phyloP scores from a whole-genome alignment of 441 rosid genomes.

The Breynia disticha region DNA sequence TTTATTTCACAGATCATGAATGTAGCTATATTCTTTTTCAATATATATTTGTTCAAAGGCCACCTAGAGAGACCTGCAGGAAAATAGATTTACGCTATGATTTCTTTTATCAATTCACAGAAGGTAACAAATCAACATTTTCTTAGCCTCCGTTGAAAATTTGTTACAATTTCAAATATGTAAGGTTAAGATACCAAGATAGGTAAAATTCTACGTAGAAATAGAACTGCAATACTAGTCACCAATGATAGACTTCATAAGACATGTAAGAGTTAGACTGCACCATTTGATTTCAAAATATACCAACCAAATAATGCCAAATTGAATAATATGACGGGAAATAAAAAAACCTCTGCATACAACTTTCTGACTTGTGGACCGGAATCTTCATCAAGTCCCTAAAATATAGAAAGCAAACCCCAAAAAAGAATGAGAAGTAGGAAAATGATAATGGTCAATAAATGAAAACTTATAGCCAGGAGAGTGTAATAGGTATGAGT shows the following conservation, averaged over 20 bases:
- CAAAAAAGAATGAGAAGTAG: constrained; percentile 13
- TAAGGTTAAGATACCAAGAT: neutral
- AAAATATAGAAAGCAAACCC: constrained; percentile 17
- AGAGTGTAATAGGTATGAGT: constrained; percentile 17
- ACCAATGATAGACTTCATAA: constrained; percentile 1
- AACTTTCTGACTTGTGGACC: constrained; percentile 83
- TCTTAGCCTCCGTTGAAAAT: no score
- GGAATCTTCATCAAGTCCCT: constrained; percentile 93
- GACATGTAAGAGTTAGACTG: neutral
- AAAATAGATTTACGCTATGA: no score
- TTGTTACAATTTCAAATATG: no score
- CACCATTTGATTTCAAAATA: constrained; percentile 1
- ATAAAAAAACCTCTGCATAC: constrained; percentile 63
- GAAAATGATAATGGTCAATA: constrained; percentile 4
- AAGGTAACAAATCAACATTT: no score
- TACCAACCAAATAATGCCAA: constrained; percentile 1
- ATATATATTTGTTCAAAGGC: no score
- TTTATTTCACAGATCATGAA: neutral
- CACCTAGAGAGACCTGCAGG: no score
- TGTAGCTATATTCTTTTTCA: neutral
- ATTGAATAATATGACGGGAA: constrained; percentile 6
- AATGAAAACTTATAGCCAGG: neutral
- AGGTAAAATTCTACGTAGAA: neutral
- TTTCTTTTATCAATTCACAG: no score
- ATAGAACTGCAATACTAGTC: neutral